Conservation (phyloP, 306 rosid genomes). For the Erythrophleum fordii region DNA sequence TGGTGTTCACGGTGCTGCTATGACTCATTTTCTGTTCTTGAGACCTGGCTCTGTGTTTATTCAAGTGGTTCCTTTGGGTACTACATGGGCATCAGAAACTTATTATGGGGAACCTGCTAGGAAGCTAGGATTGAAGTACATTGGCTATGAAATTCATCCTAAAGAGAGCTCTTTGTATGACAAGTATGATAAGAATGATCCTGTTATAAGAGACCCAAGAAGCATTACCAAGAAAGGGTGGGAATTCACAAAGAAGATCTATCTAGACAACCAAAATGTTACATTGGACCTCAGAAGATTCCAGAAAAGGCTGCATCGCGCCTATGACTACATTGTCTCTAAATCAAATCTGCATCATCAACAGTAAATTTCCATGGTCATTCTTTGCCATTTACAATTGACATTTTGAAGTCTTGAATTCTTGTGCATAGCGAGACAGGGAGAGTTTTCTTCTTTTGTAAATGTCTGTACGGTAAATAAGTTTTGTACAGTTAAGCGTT, state of each 20-base stretch:
- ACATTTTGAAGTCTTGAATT: not conserved
- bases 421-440: slow-evolving; percentile 16
- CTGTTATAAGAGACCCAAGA: slow-evolving; percentile 65
- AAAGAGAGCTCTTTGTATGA: slow-evolving; percentile 75
- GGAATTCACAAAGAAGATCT: slow-evolving; percentile 85
- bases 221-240: slow-evolving; percentile 80
- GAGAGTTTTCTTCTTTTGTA: not conserved
- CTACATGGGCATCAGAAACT: slow-evolving; percentile 84
- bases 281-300: slow-evolving; percentile 69
- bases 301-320: slow-evolving; percentile 60
- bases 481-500: not conserved
- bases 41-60: slow-evolving; percentile 75
- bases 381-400: slow-evolving; percentile 29
- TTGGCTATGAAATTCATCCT: slow-evolving; percentile 70
- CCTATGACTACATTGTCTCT: slow-evolving; percentile 56
- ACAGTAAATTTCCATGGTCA: slow-evolving; percentile 30
- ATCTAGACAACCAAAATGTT: slow-evolving; percentile 86
- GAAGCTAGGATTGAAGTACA: slow-evolving; percentile 82
- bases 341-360: slow-evolving; percentile 36
- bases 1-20: slow-evolving; percentile 98
- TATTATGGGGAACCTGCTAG: slow-evolving; percentile 88
- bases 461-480: not conserved
- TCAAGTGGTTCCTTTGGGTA: slow-evolving; percentile 89
- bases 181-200: slow-evolving; percentile 58
- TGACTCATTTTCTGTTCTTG: slow-evolving; percentile 91